Percentiles rank a stretch among this genome's conserved stretches.
Conservation (phyloP, 1,284 basidiomycete genomes). For the Sporisorium sorghi region DNA sequence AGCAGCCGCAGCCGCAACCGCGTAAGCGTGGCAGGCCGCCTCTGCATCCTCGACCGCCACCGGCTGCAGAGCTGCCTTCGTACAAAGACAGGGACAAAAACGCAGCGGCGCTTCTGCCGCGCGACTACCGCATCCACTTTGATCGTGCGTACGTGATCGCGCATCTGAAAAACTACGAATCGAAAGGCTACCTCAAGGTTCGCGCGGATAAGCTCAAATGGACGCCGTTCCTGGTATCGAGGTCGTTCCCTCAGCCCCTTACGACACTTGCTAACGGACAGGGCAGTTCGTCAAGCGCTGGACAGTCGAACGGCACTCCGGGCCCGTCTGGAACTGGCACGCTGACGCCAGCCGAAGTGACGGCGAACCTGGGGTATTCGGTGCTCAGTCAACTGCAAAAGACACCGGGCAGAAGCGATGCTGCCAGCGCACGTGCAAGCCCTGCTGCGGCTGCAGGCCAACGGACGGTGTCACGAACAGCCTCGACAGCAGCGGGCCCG, state of each 20-base stretch:
- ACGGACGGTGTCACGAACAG: slow-evolving; percentile 1
- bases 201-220: slow-evolving; percentile 90
- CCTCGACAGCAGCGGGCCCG: slow-evolving; percentile 2
- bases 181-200: slow-evolving; percentile 83
- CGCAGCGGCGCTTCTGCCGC: slow-evolving; percentile 74
- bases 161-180: slow-evolving; percentile 79
- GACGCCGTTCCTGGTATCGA: slow-evolving; percentile 87
- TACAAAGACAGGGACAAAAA: slow-evolving; percentile 67
- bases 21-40: slow-evolving; percentile 44
- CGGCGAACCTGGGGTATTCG: slow-evolving; percentile 46
- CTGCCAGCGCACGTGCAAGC: slow-evolving; percentile 20
- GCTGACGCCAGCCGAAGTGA: slow-evolving; percentile 38
- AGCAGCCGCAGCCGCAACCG: slow-evolving; percentile 21
- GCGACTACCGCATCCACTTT: slow-evolving; percentile 81
- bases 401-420: slow-evolving; percentile 28
- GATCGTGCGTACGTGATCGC: slow-evolving; percentile 78
- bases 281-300: slow-evolving; percentile 1
- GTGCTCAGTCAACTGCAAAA: slow-evolving; percentile 39
- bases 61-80: slow-evolving; percentile 26
- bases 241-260: slow-evolving; percentile 68
- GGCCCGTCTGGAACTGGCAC: slow-evolving; percentile 31
- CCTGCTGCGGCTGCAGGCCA: slow-evolving; percentile 23
- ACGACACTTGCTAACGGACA: slow-evolving; percentile 12
- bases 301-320: slow-evolving; percentile 28
- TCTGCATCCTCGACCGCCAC: slow-evolving; percentile 21